Evolutionary conservation across 768 basidiomycete genomes (phyloP).

Genomic region (Dendrothele bispora): DNA sequence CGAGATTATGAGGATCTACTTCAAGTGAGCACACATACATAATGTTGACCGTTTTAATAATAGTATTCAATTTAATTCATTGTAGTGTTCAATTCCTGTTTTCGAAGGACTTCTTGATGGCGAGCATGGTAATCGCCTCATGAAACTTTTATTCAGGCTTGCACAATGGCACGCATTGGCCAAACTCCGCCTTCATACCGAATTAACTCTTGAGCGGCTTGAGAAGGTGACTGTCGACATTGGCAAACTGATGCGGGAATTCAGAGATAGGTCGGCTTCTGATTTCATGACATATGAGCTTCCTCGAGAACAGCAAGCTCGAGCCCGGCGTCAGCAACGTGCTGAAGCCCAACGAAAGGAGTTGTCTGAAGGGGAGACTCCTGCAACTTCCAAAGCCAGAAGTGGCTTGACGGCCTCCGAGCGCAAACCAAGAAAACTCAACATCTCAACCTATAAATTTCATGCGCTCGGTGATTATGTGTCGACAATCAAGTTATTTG

Average conservation of each 20-base stretch:
- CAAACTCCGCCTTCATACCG: constrained; percentile 20
- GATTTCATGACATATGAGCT: constrained; percentile 4
- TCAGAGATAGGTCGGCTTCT: neutral
- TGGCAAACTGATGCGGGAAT: constrained; percentile 7
- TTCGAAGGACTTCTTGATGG: constrained; percentile 30
- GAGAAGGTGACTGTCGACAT: neutral
- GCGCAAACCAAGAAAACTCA: constrained; percentile 10
- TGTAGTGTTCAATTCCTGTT: constrained; percentile 30
- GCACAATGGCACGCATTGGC: constrained; percentile 18
- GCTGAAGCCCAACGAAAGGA: neutral
- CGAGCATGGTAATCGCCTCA: neutral
- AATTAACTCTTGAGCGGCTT: constrained; percentile 12
- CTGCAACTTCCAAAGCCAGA: too few relatives aligned
- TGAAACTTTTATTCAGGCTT: constrained; percentile 12
- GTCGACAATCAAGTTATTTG: constrained; percentile 18
- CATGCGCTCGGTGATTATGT: constrained; percentile 35
- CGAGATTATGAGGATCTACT: constrained; percentile 32
- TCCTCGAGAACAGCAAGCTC: constrained; percentile 6
- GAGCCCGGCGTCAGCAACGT: neutral
- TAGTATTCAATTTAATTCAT: neutral
- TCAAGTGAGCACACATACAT: constrained; percentile 23
- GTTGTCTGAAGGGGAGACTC: neutral
- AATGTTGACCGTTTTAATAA: constrained; percentile 8
- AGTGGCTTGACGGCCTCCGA: too few relatives aligned
- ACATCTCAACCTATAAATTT: constrained; percentile 29